These are phyloP conservation scores for Teratosphaeriaceae sp. DNA, from an alignment of 2,329 filamentous ascomycete genomes.

Conservation along the genomic window DNA sequence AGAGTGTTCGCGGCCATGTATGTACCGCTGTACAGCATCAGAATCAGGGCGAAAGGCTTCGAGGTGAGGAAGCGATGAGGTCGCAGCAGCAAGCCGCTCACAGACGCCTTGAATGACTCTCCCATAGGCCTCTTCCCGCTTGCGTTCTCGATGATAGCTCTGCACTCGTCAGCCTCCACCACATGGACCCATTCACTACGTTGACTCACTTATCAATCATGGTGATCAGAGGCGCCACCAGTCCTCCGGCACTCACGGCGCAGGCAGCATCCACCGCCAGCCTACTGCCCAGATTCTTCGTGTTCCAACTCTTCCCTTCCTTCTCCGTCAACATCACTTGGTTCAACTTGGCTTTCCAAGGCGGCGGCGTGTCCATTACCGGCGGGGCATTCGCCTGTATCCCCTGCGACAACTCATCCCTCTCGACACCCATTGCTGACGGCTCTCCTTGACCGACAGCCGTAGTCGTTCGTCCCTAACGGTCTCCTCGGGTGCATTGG, in stretches of 20 bases:
- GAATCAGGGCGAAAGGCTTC: slow-evolving; percentile 62
- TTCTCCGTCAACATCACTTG: slow-evolving; percentile 4
- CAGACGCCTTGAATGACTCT: slow-evolving; percentile 53
- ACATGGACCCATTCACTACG: slow-evolving; percentile 13
- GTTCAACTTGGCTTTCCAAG: slow-evolving; percentile 1
- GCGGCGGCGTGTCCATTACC: slow-evolving; percentile 4
- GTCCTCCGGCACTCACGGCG: slow-evolving; percentile 62
- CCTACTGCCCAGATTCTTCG: slow-evolving; percentile 60
- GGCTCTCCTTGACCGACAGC: slow-evolving; percentile 18
- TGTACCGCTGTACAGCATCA: slow-evolving; percentile 72
- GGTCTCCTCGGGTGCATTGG: slow-evolving; percentile 10
- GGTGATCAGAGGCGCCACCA: slow-evolving; percentile 78
- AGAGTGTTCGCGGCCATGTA: slow-evolving; percentile 84
- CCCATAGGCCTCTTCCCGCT: slow-evolving; percentile 58
- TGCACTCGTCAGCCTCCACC: slow-evolving; percentile 25
- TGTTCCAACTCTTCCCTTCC: slow-evolving; percentile 56
- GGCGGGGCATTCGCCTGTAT: slow-evolving; percentile 2
- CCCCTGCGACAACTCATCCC: neutral
- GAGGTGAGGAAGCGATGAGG: slow-evolving; percentile 58
- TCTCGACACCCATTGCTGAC: neutral
- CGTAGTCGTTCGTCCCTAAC: slow-evolving; percentile 21
- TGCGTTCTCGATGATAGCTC: slow-evolving; percentile 76
- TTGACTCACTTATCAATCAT: slow-evolving; percentile 74
- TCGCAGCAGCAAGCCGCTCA: slow-evolving; percentile 49
- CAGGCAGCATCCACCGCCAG: slow-evolving; percentile 62